phyloP scores from a whole-genome alignment of 345 rosid genomes.

The Limnanthes douglasii region DNA sequence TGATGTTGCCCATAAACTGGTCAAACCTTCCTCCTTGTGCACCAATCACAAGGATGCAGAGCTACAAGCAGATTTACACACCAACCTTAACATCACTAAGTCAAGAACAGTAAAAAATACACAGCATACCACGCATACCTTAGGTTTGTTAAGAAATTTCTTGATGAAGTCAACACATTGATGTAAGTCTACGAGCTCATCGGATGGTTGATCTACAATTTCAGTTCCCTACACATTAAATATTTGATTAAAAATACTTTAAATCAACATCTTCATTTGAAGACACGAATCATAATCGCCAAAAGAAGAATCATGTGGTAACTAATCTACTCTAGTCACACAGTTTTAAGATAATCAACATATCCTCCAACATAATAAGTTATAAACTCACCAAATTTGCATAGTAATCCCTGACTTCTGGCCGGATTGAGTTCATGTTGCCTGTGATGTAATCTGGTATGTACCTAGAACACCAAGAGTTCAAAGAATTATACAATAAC shows the following conservation, averaged over 20 bases:
- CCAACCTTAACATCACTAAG: not conserved
- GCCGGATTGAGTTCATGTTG: slow-evolving; percentile 83
- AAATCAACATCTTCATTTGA: too few species aligned
- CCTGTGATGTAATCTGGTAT: slow-evolving; percentile 80
- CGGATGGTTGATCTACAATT: slow-evolving; percentile 60
- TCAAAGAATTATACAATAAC: too few species aligned
- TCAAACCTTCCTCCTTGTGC: slow-evolving; percentile 98
- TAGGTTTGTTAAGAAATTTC: slow-evolving; percentile 24
- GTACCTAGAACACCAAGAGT: slow-evolving; percentile 37
- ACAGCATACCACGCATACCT: slow-evolving; percentile 36
- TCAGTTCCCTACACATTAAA: slow-evolving; percentile 79
- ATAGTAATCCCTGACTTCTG: slow-evolving; percentile 59
- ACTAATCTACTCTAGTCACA: not conserved
- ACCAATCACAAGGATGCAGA: slow-evolving; percentile 79
- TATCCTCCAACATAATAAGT: not conserved
- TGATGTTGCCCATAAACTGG: slow-evolving; percentile 84
- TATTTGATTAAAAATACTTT: too few species aligned
- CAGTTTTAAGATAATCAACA: not conserved
- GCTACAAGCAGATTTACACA: slow-evolving; percentile 18
- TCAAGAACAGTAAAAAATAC: not conserved
- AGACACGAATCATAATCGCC: slow-evolving; percentile 5
- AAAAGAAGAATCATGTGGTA: slow-evolving; percentile 5
- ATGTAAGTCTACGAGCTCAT: slow-evolving; percentile 91
- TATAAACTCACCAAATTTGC: slow-evolving; percentile 26
- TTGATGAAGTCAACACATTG: slow-evolving; percentile 51